Base-by-base conservation (phyloP, 2,329 filamentous ascomycete species). In the Calonectria henricotiae region DNA sequence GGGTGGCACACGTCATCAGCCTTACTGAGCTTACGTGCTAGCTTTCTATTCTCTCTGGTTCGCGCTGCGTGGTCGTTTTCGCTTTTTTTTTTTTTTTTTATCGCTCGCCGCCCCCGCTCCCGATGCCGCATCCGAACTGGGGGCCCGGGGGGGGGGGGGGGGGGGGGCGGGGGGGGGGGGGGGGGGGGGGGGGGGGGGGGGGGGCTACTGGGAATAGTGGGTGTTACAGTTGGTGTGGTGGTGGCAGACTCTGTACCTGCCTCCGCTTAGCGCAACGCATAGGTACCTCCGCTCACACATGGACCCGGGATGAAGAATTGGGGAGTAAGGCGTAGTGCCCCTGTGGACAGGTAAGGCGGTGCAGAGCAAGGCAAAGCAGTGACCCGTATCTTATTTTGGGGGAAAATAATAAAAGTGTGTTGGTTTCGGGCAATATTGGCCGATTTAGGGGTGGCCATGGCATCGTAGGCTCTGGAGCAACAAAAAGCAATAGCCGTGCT, bases 151-250 rank as follows among this genome's bases (percentile, higher is more conserved):
- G n/a, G n/a, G n/a, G n/a, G n/a, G n/a, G n/a, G n/a, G n/a, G n/a
- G n/a, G n/a, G n/a, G n/a, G n/a, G n/a, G n/a, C n/a, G 20, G 20
- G 20, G 20, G 20, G 20, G 20, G 20, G 20, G 20, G 20, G 20
- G 20, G 20, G 27, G 27, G 27, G 27, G 27, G 27, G 27, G 4
- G 30, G 51, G 51, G 49, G 47, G 51, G 51, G 37, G 51, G 46
- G 37, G 37, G 54, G 51, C 49, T 69, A 43, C 67, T 69, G 67
- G 67, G 44, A 65, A 64, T 61, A 64, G 67, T 65, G 67, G 62
- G 49, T 49, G 51, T 47, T 65, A 65, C 62, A 62, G 54, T 65
- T 62, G 54, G 66, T 58, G 51, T 61, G 62, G 62, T 62, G 62
- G 67, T 65, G 51, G 63, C 46, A 47, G 32, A 55, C 51, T 55